phyloP scores from a whole-genome alignment of 148 eudicot species.

The Rhododendron vialii region DNA sequence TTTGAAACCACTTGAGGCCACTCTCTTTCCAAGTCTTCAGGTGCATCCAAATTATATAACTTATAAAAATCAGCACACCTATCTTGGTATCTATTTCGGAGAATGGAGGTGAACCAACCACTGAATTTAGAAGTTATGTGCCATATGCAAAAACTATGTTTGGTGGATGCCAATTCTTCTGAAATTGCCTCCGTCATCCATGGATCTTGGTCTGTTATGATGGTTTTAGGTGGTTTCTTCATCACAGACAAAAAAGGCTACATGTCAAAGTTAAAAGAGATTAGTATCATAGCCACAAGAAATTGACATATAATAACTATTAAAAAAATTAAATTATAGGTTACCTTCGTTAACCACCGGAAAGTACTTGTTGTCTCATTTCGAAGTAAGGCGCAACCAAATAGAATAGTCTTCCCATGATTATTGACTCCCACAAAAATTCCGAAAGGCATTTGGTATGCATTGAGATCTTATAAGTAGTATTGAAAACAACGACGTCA shows the following conservation, averaged over 20 bases:
- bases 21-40: no score
- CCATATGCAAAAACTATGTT: background rate
- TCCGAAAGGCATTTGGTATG: background rate
- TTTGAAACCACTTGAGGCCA: no score
- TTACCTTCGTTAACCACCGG: background rate
- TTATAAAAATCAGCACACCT: background rate
- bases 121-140: background rate
- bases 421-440: conserved; percentile 12
- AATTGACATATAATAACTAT: no score
- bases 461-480: no score
- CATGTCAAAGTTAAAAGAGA: background rate
- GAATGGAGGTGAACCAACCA: background rate
- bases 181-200: background rate
- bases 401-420: background rate
- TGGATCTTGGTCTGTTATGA: background rate
- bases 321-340: background rate
- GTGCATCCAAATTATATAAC: no score
- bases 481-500: no score
- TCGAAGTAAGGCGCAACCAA: background rate
- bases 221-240: background rate
- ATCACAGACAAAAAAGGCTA: background rate
- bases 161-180: background rate
- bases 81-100: background rate
- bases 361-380: background rate
- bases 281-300: background rate